These are phyloP conservation scores for Pestalotiopsis sp. DNA, from an alignment of 2,329 filamentous ascomycete species.

Conservation along the genomic window DNA sequence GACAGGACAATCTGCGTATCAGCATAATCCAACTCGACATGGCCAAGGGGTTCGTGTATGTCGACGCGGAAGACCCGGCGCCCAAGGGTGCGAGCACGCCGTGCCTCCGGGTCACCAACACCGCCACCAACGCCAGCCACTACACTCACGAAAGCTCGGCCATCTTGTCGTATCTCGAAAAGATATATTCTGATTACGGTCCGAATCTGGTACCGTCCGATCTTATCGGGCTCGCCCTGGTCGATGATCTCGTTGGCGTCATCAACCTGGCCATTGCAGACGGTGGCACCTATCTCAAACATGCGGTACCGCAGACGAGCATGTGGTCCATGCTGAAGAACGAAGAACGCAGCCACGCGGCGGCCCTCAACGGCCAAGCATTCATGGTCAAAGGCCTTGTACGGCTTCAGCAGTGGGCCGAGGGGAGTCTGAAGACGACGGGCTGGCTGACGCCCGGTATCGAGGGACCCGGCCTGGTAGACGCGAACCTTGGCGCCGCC, in stretches of 20 bases:
- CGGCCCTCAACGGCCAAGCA: slow-evolving; percentile 16
- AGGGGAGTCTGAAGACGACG: slow-evolving; percentile 11
- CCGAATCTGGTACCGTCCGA: not conserved
- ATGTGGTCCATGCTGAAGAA: slow-evolving; percentile 8
- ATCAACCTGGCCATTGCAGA: not conserved
- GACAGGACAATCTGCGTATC: slow-evolving; percentile 15
- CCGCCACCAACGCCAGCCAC: slow-evolving; percentile 6
- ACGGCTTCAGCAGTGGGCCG: slow-evolving; percentile 20
- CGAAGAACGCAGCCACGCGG: slow-evolving; percentile 19
- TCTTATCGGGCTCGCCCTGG: not conserved
- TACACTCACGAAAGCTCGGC: slow-evolving; percentile 23
- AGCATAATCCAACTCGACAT: slow-evolving; percentile 16
- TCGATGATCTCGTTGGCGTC: not conserved
- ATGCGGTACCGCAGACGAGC: not conserved
- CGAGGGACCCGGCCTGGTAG: slow-evolving; percentile 21
- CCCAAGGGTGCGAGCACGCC: slow-evolving; percentile 21
- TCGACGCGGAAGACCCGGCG: slow-evolving; percentile 19
- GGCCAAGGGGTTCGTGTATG: not conserved
- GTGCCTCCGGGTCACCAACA: slow-evolving; percentile 20
- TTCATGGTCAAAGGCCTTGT: slow-evolving; percentile 13
- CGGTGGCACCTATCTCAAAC: not conserved
- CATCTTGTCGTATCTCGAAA: slow-evolving; percentile 22
- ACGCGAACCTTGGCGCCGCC: slow-evolving; percentile 18
- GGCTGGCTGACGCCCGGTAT: slow-evolving; percentile 25
- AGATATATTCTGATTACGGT: slow-evolving; percentile 12